A percentile compares a stretch with the other conserved stretches of the same genome.
phyloP scores from a whole-genome alignment of 2,329 filamentous ascomycete genomes.

The Ascosphaera apis region DNA sequence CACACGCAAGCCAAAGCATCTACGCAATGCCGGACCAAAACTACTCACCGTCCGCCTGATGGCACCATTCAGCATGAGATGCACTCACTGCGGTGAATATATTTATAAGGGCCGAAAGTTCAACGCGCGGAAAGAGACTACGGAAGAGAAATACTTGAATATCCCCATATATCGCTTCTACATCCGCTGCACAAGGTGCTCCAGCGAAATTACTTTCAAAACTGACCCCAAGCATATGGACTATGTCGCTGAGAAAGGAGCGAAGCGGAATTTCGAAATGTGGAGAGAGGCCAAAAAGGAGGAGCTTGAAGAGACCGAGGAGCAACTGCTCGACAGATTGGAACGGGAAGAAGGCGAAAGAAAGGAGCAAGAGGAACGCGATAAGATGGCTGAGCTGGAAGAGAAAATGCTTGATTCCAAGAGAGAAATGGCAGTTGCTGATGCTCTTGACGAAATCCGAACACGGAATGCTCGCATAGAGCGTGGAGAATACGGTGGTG shows the following conservation, averaged over 20 bases:
- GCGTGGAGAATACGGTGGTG: conserved; percentile 43
- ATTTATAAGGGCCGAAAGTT: conserved; percentile 90
- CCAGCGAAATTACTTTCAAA: conserved; percentile 70
- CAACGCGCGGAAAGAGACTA: conserved; percentile 83
- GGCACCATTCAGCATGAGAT: conserved; percentile 68
- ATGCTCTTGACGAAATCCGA: conserved; percentile 84
- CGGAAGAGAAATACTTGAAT: conserved; percentile 68
- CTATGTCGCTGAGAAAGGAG: conserved; percentile 59
- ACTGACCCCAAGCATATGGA: conserved; percentile 89
- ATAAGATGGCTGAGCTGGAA: conserved; percentile 89
- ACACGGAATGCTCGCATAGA: conserved; percentile 77
- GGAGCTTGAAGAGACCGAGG: conserved; percentile 51
- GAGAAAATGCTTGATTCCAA: conserved; percentile 83
- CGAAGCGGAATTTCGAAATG: conserved; percentile 79
- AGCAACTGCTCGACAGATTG: conserved; percentile 63
- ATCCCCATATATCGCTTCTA: conserved; percentile 82
- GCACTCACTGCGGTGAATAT: conserved; percentile 46
- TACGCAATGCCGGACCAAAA: conserved; percentile 44
- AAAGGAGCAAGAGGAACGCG: conserved; percentile 45
- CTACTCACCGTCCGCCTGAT: conserved; percentile 75
- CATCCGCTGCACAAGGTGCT: conserved; percentile 72
- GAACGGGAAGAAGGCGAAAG: conserved; percentile 49
- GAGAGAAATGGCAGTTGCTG: conserved; percentile 87
- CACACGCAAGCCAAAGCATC: conserved; percentile 36
- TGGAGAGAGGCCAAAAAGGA: conserved; percentile 48